Evolutionary conservation across 441 rosid genomes (phyloP), one percentile per base, ranked within the genome.

Genomic region (Viola pubescens): DNA sequence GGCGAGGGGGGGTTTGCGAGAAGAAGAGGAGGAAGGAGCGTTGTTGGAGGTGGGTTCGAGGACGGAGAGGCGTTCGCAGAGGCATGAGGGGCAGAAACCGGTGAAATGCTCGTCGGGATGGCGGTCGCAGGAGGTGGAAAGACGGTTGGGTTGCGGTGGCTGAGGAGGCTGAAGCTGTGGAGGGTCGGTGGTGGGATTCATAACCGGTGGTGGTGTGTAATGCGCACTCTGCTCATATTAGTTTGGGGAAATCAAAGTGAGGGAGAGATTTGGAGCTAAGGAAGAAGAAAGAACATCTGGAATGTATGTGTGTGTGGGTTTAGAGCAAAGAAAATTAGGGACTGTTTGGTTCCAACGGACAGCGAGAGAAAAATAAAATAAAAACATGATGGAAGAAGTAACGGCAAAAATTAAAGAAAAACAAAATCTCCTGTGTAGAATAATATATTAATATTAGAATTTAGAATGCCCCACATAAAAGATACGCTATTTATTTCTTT

Each of bases 71-170:
- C 98, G 99, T 68, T 94, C 99, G 82, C 92, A 94, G 78, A 94
- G 97, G 78, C 98, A 94, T 66, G 86, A 79, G 47, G 99, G 98
- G 69, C 98, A 94, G 63, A 94, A 94, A 40, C 97, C 89, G 52
- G 97, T 87, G 77, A 85, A 91, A 1, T 77, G 68, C 71, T 87
- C 94, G 38, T 88, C 90, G 0, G 98, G 99, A 54, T 91, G 98
- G 52, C 98, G 86, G 60, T 82, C 86, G 48, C 99, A 94, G 59
- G 97, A 94, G 58, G 95, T 88, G 5, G 97, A 81, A 38, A 76
- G 89, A 41, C 94, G 95, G 77, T 87, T 90, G 34, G 91, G 88
- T 79, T 81, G 99, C 6, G 89, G 92, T 0, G 85, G 95, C 51
- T 80, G 92, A n/a, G 86, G 92, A 10, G 88, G 87, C 59, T 78